These are phyloP conservation scores for Hypoxylon rickii DNA, from an alignment of 495 filamentous ascomycete genomes.

Conservation along the genomic window DNA sequence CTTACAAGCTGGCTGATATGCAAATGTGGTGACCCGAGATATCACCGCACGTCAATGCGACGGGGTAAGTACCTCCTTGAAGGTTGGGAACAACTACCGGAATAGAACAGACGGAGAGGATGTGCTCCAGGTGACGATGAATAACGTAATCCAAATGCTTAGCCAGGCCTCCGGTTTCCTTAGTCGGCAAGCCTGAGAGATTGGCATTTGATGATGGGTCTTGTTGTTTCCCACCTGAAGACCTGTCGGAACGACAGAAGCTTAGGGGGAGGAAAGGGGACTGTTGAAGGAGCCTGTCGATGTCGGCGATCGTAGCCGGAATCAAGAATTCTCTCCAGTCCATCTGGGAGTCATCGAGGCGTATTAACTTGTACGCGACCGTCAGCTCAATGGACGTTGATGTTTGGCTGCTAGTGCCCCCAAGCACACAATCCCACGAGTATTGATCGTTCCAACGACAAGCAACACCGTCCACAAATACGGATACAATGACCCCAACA, in stretches of 20 bases:
- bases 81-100: background rate
- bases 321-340: background rate
- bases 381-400: no score
- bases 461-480: background rate
- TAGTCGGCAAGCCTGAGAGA: background rate
- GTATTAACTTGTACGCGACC: background rate
- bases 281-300: background rate
- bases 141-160: background rate
- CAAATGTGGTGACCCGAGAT: background rate
- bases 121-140: background rate
- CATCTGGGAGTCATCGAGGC: background rate
- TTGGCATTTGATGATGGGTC: background rate
- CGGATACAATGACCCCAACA: background rate
- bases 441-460: background rate
- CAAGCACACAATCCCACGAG: background rate
- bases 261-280: background rate
- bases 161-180: background rate
- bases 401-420: background rate
- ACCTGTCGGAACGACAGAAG: no score
- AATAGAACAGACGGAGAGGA: background rate
- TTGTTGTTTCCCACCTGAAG: no score
- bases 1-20: background rate
- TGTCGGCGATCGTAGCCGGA: background rate
- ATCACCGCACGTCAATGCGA: background rate
- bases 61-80: background rate